Evolutionary conservation across 2,329 filamentous ascomycete genomes (phyloP), one percentile per base, ranked within the genome.

Genomic region (Claviceps capensis): DNA sequence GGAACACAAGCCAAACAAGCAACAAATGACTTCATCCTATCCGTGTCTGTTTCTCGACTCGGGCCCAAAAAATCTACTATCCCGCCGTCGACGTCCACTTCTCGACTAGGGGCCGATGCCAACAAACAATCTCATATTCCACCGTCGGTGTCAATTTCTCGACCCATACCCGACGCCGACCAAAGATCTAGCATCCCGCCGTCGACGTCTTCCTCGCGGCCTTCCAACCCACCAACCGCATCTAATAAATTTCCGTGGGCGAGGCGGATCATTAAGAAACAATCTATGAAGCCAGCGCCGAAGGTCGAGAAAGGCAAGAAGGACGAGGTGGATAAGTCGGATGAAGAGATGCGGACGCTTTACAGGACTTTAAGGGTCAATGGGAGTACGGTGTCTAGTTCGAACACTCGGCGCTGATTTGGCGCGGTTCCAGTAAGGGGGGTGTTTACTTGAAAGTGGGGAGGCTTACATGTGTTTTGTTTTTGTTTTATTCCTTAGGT

Each of bases 241-340:
- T 60, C 63, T 8, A 58, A 58, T 14, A 61, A 65, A 38, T 54
- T 61, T 37, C 51, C 54, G 13, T 60, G 51, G 2, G 54, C 63
- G 9, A 40, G 53, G 2, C 56, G 57, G 2, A 55, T 48, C 7
- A 50, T 43, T 26, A 56, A 51, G 5, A 19, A 54, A 9, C 53
- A 50, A 17, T 44, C 55, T 3, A 34, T 34, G 30, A 11, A 11
- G 8, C 9, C 9, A 34, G 9, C 9, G 9, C 30, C 30, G 9
- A 34, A 11, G 9, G 30, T 11, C 30, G 30, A 34, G 30, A 30
- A 30, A 11, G 30, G 9, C 30, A 30, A 30, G 26, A 30, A 11
- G 26, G 26, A 30, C 26, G 30, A 34, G 30, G 9, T 11, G 30
- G 9, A 34, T 3, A 8, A 34, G 30, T 34, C 3, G 9, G 9